phyloP scores from a whole-genome alignment of 1,139 yeast species.

The Diutina mesorugosa region DNA sequence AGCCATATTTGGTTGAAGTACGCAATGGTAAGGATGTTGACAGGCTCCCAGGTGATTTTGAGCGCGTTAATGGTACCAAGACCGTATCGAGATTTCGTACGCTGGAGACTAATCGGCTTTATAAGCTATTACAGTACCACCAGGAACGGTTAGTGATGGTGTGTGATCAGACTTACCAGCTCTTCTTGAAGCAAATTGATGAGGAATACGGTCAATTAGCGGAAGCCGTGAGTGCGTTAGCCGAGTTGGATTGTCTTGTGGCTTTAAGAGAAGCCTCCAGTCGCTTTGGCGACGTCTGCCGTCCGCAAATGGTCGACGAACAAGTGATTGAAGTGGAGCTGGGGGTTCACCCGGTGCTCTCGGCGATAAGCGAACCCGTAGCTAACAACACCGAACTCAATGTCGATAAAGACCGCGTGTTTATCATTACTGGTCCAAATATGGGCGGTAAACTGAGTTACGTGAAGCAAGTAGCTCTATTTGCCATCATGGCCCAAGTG shows the following conservation, averaged over 20 bases:
- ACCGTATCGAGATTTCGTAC: slow-evolving; percentile 63
- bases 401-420: slow-evolving; percentile 29
- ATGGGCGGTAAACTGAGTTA: slow-evolving; percentile 74
- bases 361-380: slow-evolving; percentile 33
- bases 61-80: slow-evolving; percentile 61
- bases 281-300: slow-evolving; percentile 22
- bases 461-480: slow-evolving; percentile 49
- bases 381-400: slow-evolving; percentile 54
- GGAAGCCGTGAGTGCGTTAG: slow-evolving; percentile 35
- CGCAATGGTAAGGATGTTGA: slow-evolving; percentile 41
- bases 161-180: slow-evolving; percentile 42
- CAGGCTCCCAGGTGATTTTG: slow-evolving; percentile 60
- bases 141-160: slow-evolving; percentile 43
- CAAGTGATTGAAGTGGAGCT: slow-evolving; percentile 39
- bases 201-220: slow-evolving; percentile 38
- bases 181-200: slow-evolving; percentile 35
- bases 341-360: slow-evolving; percentile 67
- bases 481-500: slow-evolving; percentile 39
- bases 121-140: slow-evolving; percentile 45
- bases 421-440: slow-evolving; percentile 63
- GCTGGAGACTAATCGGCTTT: slow-evolving; percentile 37
- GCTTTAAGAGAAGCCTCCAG: slow-evolving; percentile 54
- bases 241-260: slow-evolving; percentile 60
- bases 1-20: slow-evolving; percentile 65
- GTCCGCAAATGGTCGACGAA: slow-evolving; percentile 42